A percentile compares a stretch with the other conserved stretches of the same genome.
Evolutionary conservation across 257 asterid genomes (phyloP).

Genomic region (Lithospermum erythrorhizon): DNA sequence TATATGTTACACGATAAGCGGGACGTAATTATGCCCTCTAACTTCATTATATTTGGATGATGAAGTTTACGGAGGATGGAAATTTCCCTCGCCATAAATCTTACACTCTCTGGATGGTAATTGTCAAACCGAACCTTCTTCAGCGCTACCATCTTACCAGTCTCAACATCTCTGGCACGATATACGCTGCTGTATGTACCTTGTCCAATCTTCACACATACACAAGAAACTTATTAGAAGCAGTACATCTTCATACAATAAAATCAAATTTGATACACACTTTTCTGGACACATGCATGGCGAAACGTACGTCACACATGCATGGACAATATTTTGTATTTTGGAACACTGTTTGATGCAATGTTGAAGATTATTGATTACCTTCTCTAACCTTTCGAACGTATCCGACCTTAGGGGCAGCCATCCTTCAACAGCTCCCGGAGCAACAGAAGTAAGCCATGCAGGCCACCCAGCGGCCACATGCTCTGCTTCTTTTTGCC

Average conservation of each 20-base stretch:
- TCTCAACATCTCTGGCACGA: slow-evolving; percentile 70
- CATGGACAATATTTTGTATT: neutral
- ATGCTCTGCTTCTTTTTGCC: slow-evolving; percentile 52
- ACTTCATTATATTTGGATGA: slow-evolving; percentile 88
- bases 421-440: slow-evolving; percentile 74
- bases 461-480: slow-evolving; percentile 78
- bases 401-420: slow-evolving; percentile 51
- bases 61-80: slow-evolving; percentile 66
- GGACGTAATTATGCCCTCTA: slow-evolving; percentile 90
- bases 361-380: slow-evolving; percentile 3
- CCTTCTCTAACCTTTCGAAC: slow-evolving; percentile 75
- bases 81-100: slow-evolving; percentile 91
- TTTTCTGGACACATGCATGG: neutral
- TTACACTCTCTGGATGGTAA: slow-evolving; percentile 78
- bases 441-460: slow-evolving; percentile 77
- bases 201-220: slow-evolving; percentile 67
- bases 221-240: neutral
- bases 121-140: slow-evolving; percentile 91
- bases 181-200: slow-evolving; percentile 94
- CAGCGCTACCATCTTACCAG: slow-evolving; percentile 67
- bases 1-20: slow-evolving; percentile 55
- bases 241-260: neutral
- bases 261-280: neutral
- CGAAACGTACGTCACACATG: no score
- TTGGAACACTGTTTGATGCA: neutral